These are phyloP conservation scores for Pythium brachiatum DNA, from an alignment of 352 stramenopile genomes.

Conservation along the genomic window DNA sequence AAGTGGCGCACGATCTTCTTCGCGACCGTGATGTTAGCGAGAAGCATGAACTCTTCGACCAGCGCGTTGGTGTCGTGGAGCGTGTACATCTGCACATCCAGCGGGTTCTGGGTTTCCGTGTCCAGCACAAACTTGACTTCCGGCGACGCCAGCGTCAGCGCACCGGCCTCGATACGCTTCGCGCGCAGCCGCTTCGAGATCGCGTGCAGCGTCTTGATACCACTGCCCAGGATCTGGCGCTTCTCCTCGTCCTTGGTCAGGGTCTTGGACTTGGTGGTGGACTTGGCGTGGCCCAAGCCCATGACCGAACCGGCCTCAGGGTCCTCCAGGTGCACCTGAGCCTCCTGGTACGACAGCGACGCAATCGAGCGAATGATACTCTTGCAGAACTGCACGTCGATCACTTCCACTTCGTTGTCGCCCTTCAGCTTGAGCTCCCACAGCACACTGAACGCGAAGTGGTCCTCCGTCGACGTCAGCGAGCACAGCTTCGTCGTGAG, in stretches of 20 bases:
- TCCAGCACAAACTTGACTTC: constrained; percentile 97
- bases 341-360: constrained; percentile 97
- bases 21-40: constrained; percentile 98
- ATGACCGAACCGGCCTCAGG: constrained; percentile 50
- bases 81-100: constrained; percentile 97
- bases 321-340: constrained; percentile 95
- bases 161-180: constrained; percentile 94
- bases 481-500: constrained; percentile 98
- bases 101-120: constrained; percentile 97
- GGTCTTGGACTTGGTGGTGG: constrained; percentile 29
- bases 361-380: constrained; percentile 97
- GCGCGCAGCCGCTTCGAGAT: constrained; percentile 90
- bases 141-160: constrained; percentile 96
- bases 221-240: constrained; percentile 61
- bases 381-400: constrained; percentile 97
- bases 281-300: constrained; percentile 15
- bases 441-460: constrained; percentile 82
- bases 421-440: constrained; percentile 73
- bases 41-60: constrained; percentile 99
- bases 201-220: constrained; percentile 90
- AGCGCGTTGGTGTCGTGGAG: constrained; percentile 94
- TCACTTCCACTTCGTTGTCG: constrained; percentile 81
- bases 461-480: constrained; percentile 78
- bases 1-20: constrained; percentile 95
- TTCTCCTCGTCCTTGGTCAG: constrained; percentile 35